Evolutionary conservation across 179 eudicot genomes (phyloP).

Genomic region (Silene coronaria): DNA sequence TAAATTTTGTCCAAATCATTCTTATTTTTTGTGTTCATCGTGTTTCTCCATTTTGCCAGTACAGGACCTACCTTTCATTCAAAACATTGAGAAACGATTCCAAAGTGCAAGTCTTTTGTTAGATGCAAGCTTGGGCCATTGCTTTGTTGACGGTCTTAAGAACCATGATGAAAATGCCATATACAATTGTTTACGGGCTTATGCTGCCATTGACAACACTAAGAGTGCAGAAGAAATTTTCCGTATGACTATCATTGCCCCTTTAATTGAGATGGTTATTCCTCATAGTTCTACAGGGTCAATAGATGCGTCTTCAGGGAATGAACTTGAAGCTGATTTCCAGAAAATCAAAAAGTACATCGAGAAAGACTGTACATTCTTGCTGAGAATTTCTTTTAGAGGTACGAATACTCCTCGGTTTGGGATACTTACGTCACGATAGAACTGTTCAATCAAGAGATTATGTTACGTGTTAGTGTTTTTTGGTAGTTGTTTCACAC

Average conservation of each 20-base stretch:
- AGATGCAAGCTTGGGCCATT: constrained; percentile 87
- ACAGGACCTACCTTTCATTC: constrained; percentile 96
- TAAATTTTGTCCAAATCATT: not conserved
- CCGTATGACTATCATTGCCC: constrained; percentile 72
- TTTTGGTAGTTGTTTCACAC: constrained; percentile 1
- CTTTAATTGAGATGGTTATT: constrained; percentile 57
- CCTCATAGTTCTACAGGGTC: constrained; percentile 47
- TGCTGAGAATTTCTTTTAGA: constrained; percentile 74
- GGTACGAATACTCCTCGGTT: constrained; percentile 35
- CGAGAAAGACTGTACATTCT: constrained; percentile 74
- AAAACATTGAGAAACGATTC: constrained; percentile 91
- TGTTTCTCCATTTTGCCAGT: constrained; percentile 60
- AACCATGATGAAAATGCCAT: constrained; percentile 83
- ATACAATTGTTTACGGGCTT: constrained; percentile 95
- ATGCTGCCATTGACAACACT: constrained; percentile 94
- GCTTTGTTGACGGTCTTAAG: constrained; percentile 85
- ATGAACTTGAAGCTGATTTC: constrained; percentile 79
- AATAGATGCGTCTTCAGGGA: constrained; percentile 51
- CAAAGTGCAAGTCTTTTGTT: constrained; percentile 67
- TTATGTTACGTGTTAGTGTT: constrained; percentile 2
- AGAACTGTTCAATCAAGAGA: not conserved
- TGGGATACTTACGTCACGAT: not conserved
- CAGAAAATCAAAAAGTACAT: constrained; percentile 49
- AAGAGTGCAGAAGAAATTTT: constrained; percentile 85
- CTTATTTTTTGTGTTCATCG: constrained; percentile 22